phyloP scores from a whole-genome alignment of 352 stramenopile genomes.

The Pythium angustatum region DNA sequence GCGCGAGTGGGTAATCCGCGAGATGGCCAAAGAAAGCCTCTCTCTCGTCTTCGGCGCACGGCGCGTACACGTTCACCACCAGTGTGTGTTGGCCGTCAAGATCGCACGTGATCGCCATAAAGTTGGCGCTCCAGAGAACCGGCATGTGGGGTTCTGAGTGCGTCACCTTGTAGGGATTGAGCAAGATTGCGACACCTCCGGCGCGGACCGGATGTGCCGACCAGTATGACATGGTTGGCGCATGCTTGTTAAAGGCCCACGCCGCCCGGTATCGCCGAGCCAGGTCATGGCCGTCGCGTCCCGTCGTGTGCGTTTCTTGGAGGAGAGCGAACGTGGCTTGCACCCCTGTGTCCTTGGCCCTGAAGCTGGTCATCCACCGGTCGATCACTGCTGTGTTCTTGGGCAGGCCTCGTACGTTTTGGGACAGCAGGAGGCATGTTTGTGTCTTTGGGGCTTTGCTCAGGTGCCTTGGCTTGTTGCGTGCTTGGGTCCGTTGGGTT shows the following conservation, averaged over 20 bases:
- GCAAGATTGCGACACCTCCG: constrained; percentile 1
- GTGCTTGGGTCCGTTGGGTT: not conserved
- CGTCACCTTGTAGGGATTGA: too few relatives aligned
- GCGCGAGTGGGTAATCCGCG: not conserved
- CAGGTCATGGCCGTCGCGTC: not conserved
- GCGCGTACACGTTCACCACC: constrained; percentile 9
- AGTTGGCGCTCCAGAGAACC: not conserved
- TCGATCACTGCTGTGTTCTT: not conserved
- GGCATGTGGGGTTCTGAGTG: not conserved
- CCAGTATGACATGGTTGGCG: constrained; percentile 5
- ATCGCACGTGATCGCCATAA: not conserved
- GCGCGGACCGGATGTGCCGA: not conserved
- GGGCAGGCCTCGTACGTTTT: constrained; percentile 3
- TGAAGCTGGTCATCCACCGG: not conserved
- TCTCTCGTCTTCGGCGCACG: not conserved
- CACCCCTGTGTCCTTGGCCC: not conserved
- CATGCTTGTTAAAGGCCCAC: constrained; percentile 3
- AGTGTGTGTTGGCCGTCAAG: not conserved
- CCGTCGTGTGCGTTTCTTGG: not conserved
- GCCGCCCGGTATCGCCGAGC: not conserved
- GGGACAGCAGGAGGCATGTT: not conserved
- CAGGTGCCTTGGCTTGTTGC: not conserved
- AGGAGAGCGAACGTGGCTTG: not conserved
- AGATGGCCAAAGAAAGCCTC: not conserved
- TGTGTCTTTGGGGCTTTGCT: too few relatives aligned